These are phyloP conservation scores for Beverwykella pulmonaria DNA, from an alignment of 495 filamentous ascomycete species.

Conservation along the genomic window DNA sequence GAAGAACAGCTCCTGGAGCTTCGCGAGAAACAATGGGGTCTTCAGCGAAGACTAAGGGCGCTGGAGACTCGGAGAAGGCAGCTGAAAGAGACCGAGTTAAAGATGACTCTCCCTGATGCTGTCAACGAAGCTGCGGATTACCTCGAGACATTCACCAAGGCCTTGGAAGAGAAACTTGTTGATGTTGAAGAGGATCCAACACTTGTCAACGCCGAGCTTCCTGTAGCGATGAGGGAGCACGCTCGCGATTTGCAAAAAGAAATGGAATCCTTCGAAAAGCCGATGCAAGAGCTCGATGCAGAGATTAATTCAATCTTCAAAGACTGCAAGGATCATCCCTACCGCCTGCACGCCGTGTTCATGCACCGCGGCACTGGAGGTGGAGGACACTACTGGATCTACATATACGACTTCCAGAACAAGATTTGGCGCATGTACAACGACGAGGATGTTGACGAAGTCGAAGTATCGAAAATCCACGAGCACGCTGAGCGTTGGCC, in stretches of 20 bases:
- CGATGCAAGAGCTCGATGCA: slow-evolving; percentile 54
- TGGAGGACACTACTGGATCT: slow-evolving; percentile 95
- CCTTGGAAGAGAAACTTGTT: slow-evolving; percentile 21
- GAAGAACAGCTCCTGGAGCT: slow-evolving; percentile 59
- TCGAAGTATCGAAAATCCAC: slow-evolving; percentile 67
- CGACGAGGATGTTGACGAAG: slow-evolving; percentile 75
- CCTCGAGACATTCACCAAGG: slow-evolving; percentile 27
- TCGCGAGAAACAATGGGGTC: slow-evolving; percentile 72
- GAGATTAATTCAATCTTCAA: slow-evolving; percentile 66
- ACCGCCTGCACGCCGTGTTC: slow-evolving; percentile 89
- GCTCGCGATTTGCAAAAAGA: slow-evolving; percentile 25
- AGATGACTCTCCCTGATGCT: slow-evolving; percentile 27
- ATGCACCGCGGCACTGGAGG: slow-evolving; percentile 71
- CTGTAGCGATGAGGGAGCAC: neutral
- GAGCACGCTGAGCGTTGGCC: slow-evolving; percentile 43
- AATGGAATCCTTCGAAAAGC: slow-evolving; percentile 48
- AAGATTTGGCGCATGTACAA: slow-evolving; percentile 93
- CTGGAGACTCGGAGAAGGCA: slow-evolving; percentile 56
- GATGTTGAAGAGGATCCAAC: slow-evolving; percentile 26
- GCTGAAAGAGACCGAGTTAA: slow-evolving; percentile 43
- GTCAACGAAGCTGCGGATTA: slow-evolving; percentile 32
- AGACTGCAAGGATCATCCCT: slow-evolving; percentile 62
- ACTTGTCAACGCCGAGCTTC: slow-evolving; percentile 15
- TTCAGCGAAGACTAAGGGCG: slow-evolving; percentile 64
- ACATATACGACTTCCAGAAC: slow-evolving; percentile 83